These are phyloP conservation scores for Cercospora sesami DNA, from an alignment of 2,329 filamentous ascomycete species.

Conservation along the genomic window DNA sequence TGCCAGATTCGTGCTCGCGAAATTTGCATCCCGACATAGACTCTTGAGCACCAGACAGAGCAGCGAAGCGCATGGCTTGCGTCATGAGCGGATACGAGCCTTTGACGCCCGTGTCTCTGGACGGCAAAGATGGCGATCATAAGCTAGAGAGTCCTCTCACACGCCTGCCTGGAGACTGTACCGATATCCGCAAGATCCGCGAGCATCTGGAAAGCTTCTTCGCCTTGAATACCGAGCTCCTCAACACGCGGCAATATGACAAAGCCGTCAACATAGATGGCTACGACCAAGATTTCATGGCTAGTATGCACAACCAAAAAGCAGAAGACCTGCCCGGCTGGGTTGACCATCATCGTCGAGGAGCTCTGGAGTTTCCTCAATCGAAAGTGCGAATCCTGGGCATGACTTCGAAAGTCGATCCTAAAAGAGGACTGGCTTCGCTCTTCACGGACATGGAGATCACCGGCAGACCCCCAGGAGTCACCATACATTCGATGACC, in stretches of 20 bases:
- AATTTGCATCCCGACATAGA: not conserved
- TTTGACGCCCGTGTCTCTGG: slow-evolving; percentile 7
- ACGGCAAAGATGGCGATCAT: slow-evolving; percentile 4
- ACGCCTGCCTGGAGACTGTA: not conserved
- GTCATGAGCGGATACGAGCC: not conserved
- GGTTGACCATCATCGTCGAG: slow-evolving; percentile 6
- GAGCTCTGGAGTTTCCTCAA: not conserved
- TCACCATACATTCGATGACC: slow-evolving; percentile 7
- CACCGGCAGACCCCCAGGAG: not conserved
- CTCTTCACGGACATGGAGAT: slow-evolving; percentile 10
- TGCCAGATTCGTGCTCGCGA: not conserved
- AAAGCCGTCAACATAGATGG: not conserved
- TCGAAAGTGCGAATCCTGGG: not conserved
- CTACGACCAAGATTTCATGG: slow-evolving; percentile 1
- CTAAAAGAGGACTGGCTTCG: not conserved
- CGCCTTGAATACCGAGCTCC: not conserved
- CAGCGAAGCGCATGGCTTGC: not conserved
- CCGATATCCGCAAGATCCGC: not conserved
- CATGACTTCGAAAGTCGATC: slow-evolving; percentile 6
- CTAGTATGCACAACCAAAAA: slow-evolving; percentile 10
- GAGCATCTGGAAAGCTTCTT: slow-evolving; percentile 3
- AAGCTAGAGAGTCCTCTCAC: slow-evolving; percentile 9
- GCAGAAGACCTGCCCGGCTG: not conserved
- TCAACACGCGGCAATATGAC: slow-evolving; percentile 5
- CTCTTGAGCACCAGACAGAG: not conserved